These are phyloP conservation scores for Lotus japonicus DNA, from an alignment of 306 rosid species.

Conservation along the genomic window DNA sequence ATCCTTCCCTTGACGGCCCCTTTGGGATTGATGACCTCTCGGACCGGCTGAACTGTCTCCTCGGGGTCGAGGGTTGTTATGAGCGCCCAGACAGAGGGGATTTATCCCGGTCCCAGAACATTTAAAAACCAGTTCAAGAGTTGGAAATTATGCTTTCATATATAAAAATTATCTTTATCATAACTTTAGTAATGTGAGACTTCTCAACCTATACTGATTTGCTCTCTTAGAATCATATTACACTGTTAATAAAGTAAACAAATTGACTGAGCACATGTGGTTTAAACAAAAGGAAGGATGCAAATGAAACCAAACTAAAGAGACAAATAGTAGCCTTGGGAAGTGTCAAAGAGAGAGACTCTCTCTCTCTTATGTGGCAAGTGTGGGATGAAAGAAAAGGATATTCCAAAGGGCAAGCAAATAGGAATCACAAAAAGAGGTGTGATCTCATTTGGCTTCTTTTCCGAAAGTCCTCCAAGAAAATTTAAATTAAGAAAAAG, in stretches of 20 bases:
- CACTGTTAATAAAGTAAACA: neutral
- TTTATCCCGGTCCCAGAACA: no score
- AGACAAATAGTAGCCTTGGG: neutral
- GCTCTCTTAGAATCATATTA: no score
- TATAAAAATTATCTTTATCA: no score
- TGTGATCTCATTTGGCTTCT: conserved; percentile 17
- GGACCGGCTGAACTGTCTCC: no score
- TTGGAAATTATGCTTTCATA: no score
- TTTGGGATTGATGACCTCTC: no score
- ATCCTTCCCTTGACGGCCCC: no score
- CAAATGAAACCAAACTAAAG: neutral
- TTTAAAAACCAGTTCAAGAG: no score
- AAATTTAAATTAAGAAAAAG: neutral
- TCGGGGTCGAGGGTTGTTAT: no score
- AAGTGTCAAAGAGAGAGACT: neutral
- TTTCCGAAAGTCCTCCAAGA: conserved; percentile 42
- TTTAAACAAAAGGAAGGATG: neutral
- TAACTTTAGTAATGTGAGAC: no score
- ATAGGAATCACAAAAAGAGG: conserved; percentile 1
- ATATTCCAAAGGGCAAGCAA: conserved; percentile 31
- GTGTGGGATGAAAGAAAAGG: conserved; percentile 38
- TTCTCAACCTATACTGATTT: no score
- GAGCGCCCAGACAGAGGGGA: no score
- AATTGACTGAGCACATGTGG: neutral
- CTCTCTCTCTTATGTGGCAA: neutral